phyloP scores from a whole-genome alignment of 1,284 basidiomycete species.

The Stygiomarasmius scandens region DNA sequence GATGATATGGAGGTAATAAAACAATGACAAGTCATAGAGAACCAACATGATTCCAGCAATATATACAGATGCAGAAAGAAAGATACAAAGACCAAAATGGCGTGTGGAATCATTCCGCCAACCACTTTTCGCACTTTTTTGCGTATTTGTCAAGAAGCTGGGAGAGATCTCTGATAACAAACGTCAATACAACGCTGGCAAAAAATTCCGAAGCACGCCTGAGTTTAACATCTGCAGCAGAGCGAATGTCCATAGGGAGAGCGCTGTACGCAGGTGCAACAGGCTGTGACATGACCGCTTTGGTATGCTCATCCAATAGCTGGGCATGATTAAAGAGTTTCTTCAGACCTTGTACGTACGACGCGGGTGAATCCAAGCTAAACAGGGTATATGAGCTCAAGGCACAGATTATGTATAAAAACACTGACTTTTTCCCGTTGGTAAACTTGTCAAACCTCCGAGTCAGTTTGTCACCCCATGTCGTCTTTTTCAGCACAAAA shows the following conservation, averaged over 20 bases:
- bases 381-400: conserved; percentile 20
- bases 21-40: not conserved
- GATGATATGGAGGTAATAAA: not conserved
- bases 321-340: conserved; percentile 79
- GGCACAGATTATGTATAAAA: conserved; percentile 16
- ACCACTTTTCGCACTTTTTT: conserved; percentile 88
- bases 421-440: conserved; percentile 82
- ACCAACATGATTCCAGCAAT: not conserved
- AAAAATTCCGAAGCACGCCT: conserved; percentile 89
- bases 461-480: conserved; percentile 82
- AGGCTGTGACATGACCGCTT: conserved; percentile 67
- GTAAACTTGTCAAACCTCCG: conserved; percentile 90
- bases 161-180: conserved; percentile 85
- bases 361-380: conserved; percentile 86
- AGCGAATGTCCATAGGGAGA: conserved; percentile 66
- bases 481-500: conserved; percentile 80
- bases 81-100: conserved; percentile 13
- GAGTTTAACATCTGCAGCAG: conserved; percentile 74
- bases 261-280: conserved; percentile 71
- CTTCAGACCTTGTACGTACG: conserved; percentile 81
- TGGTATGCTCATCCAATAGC: conserved; percentile 86
- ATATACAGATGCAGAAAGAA: not conserved
- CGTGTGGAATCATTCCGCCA: conserved; percentile 60
- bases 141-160: conserved; percentile 90
- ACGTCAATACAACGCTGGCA: conserved; percentile 85